Conservation (phyloP, 2,329 filamentous ascomycete genomes). For the Emergomyces pasteurianus region DNA sequence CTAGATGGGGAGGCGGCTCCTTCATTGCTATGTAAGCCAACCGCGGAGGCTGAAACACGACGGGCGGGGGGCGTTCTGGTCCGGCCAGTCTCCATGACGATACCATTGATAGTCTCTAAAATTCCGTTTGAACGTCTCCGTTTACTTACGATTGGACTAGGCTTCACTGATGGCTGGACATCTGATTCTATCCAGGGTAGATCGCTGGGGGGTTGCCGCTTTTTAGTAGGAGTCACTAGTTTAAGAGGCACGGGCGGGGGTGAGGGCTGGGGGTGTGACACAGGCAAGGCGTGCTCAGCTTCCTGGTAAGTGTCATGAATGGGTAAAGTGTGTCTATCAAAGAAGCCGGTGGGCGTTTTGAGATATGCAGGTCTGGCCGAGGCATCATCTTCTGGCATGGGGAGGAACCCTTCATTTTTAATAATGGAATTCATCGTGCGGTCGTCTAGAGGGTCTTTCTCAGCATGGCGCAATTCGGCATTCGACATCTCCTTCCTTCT, state of each 20-base stretch:
- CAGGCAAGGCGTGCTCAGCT: neutral
- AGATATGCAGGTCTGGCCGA: constrained; percentile 18
- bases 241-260: neutral
- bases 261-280: neutral
- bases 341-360: constrained; percentile 21
- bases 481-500: constrained; percentile 64
- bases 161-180: neutral
- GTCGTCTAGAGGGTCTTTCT: constrained; percentile 48
- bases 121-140: neutral
- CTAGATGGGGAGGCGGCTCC: neutral
- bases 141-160: neutral
- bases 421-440: constrained; percentile 47
- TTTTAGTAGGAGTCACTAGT: constrained; percentile 7
- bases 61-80: neutral
- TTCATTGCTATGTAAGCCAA: neutral
- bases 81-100: neutral
- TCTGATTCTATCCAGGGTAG: constrained; percentile 1
- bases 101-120: neutral
- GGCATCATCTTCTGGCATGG: constrained; percentile 23
- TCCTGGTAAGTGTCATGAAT: constrained; percentile 20
- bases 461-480: constrained; percentile 41
- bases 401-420: constrained; percentile 41
- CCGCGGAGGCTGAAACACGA: neutral
- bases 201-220: constrained; percentile 4
- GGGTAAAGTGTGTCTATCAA: constrained; percentile 27